Evolutionary conservation across 129 eudicot species (phyloP).

Genomic region (Centella asiatica): DNA sequence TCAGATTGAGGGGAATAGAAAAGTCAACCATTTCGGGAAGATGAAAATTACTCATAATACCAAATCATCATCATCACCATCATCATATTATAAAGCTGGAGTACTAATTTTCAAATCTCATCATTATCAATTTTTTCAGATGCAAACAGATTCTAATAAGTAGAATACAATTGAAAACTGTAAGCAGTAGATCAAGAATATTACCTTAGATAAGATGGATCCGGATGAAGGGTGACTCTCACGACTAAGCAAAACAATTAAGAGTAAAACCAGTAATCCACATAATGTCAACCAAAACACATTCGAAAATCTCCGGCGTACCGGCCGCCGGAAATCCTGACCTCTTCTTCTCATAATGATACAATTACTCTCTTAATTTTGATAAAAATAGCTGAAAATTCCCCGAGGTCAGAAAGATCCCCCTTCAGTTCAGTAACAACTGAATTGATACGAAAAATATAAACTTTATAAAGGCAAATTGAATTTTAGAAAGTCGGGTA

Average conservation of each 20-base stretch:
- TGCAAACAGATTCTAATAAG: neutral
- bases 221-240: slow-evolving; percentile 52
- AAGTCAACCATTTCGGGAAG: neutral
- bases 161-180: neutral
- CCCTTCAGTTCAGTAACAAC: too few relatives aligned
- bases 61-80: too few relatives aligned
- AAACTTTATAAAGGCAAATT: too few relatives aligned
- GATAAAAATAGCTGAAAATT: too few relatives aligned
- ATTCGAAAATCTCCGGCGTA: slow-evolving; percentile 57
- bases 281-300: slow-evolving; percentile 60
- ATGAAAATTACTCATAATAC: neutral
- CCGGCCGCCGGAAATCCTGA: slow-evolving; percentile 64
- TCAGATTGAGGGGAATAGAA: neutral
- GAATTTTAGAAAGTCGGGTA: too few relatives aligned
- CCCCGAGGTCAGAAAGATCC: too few relatives aligned
- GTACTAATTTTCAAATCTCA: neutral
- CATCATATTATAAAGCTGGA: too few relatives aligned
- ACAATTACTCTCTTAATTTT: too few relatives aligned
- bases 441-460: too few relatives aligned
- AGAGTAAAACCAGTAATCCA: slow-evolving; percentile 53
- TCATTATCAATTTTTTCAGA: too few relatives aligned
- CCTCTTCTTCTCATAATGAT: slow-evolving; percentile 61
- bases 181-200: neutral
- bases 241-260: slow-evolving; percentile 57
- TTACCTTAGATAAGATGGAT: slow-evolving; percentile 56